Percentiles rank a stretch among this genome's conserved stretches.
Conservation (phyloP, 1,139 yeast species). For the Zhuliangozyma parablackwelliae region DNA sequence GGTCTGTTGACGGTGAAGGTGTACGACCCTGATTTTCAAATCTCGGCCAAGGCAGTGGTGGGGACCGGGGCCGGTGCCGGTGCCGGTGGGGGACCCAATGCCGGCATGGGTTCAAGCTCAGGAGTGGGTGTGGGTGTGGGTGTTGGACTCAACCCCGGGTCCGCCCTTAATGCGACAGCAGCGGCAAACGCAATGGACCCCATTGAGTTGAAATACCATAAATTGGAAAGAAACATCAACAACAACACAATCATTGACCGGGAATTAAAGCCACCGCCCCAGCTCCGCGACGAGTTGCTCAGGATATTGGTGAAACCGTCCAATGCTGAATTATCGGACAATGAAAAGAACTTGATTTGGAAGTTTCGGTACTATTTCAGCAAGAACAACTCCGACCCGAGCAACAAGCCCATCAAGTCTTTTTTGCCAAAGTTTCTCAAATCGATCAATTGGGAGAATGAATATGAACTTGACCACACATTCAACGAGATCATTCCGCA, state of each 20-base stretch:
- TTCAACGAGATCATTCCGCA: conserved; percentile 49
- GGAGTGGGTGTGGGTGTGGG: background rate
- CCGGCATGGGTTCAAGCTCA: background rate
- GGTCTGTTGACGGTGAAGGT: conserved; percentile 18
- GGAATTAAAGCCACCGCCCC: conserved; percentile 86
- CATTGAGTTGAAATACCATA: conserved; percentile 80
- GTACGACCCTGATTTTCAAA: conserved; percentile 39
- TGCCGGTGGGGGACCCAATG: background rate
- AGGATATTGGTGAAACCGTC: conserved; percentile 74
- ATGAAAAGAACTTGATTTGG: conserved; percentile 89
- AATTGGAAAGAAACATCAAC: conserved; percentile 72
- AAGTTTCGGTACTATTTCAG: conserved; percentile 83
- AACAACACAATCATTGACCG: conserved; percentile 73
- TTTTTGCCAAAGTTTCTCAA: conserved; percentile 83
- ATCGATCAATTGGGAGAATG: conserved; percentile 86
- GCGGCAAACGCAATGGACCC: conserved; percentile 51
- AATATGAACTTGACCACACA: conserved; percentile 73
- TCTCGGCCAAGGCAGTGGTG: conserved; percentile 7
- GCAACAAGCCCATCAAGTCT: conserved; percentile 24
- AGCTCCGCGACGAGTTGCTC: conserved; percentile 68
- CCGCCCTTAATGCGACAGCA: conserved; percentile 9
- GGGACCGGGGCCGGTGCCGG: background rate
- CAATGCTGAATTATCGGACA: conserved; percentile 72
- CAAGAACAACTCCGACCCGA: conserved; percentile 41
- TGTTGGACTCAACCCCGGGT: background rate